These are phyloP conservation scores for Solanum sparsipilum DNA, from an alignment of 257 asterid genomes.

Conservation along the genomic window DNA sequence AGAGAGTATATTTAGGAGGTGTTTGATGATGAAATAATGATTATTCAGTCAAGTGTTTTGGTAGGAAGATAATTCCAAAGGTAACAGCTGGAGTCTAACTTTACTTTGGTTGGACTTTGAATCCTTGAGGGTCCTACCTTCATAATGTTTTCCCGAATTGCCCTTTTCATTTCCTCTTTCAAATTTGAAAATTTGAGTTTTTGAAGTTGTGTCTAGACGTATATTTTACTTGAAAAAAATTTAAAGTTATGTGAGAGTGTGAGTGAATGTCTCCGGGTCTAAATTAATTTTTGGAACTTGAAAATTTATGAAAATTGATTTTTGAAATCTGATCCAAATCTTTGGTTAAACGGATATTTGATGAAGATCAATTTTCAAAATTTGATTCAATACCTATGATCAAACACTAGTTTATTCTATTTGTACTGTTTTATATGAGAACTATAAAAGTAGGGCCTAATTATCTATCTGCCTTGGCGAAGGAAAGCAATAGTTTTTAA, in stretches of 20 bases:
- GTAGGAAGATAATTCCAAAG: constrained; percentile 9
- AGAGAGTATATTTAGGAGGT: neutral
- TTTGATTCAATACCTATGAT: neutral
- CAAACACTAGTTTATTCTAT: neutral
- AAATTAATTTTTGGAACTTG: neutral
- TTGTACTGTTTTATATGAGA: neutral
- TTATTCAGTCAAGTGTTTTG: neutral
- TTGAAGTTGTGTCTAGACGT: too few species aligned
- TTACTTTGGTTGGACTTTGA: neutral
- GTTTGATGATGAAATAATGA: neutral
- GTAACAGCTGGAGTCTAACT: neutral
- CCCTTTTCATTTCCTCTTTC: neutral
- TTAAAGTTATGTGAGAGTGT: neutral
- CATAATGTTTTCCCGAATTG: neutral
- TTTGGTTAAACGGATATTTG: rapidly evolving
- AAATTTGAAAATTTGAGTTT: neutral
- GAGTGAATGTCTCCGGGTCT: neutral
- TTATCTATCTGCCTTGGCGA: neutral
- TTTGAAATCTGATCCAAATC: too few species aligned
- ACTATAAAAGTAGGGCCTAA: neutral
- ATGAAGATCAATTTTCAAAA: neutral
- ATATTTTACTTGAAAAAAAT: neutral
- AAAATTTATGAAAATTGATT: neutral
- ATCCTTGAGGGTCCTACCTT: neutral
- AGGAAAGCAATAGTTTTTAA: neutral